Base-by-base conservation (phyloP, 106 monocot species). In the Dioscorea alata region DNA sequence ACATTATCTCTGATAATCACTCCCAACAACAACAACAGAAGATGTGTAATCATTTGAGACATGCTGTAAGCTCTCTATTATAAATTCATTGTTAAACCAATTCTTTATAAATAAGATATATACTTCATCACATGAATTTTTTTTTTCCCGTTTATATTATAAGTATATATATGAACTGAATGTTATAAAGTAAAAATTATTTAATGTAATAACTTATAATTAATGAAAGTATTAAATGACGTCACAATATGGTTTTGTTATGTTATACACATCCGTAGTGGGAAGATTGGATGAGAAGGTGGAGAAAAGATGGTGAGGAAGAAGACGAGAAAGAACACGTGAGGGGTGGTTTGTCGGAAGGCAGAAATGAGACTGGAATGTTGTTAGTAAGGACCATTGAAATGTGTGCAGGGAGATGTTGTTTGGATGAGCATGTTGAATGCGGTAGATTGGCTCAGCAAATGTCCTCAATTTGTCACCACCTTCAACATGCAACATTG, bases 221-320 rank as follows among this genome's bases (percentile, higher is more conserved):
- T n/a, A n/a, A n/a, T n/a, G n/a, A 31, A 18, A 25, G 49, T 0
- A 10, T 13, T 2, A 14, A 56, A 4, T 69, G 13, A 18, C n/a
- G 5, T 14, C 31, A 22, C 32, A 13, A 48, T 17, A 12, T 31
- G 4, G 1, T 12, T 13, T 49, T 66, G 32, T 49, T 66, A 12
- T 65, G n/a, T 65, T 20, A 17, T n/a, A 28, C 14, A 48, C 48
- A 31, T 60, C 52, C 48, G 31, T 72, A 86, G 82, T 80, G 83
- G 86, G 77, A 63, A 15, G 79, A 87, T 12, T 83, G 82, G 79
- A 25, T 80, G 32, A 6, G 61, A 57, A 61, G 49, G 6, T 71
- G 66, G 74, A 14, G 22, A 33, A 59, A 53, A 16, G 65, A 74
- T 13, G 21, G 4, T 18, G 57, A 58, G 59, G 49, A 49, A 49